phyloP scores from a whole-genome alignment of 257 asterid genomes.

The Przewalskia tangutica region DNA sequence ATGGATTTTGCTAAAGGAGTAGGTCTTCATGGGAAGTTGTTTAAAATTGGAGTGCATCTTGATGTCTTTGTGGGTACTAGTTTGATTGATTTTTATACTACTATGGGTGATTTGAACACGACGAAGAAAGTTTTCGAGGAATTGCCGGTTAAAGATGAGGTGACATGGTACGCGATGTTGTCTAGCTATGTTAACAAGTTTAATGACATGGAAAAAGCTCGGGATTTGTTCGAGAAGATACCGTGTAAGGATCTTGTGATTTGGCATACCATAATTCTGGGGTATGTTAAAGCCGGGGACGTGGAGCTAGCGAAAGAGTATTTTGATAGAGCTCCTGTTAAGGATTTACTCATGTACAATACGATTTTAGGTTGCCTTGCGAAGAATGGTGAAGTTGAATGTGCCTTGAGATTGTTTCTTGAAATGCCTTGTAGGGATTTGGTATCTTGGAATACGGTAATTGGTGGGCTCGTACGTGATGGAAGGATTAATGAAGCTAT shows the following conservation, averaged over 20 bases:
- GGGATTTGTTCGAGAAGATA: constrained; percentile 4
- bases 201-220: constrained; percentile 10
- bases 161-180: constrained; percentile 7
- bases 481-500: constrained; percentile 16
- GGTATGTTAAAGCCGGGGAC: constrained; percentile 12
- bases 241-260: constrained; percentile 12
- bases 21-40: constrained; percentile 6
- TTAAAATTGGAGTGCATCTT: constrained; percentile 8
- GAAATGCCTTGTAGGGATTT: constrained; percentile 11
- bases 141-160: constrained; percentile 9
- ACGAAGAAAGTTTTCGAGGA: neutral
- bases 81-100: constrained; percentile 9
- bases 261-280: constrained; percentile 10
- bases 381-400: constrained; percentile 9
- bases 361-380: constrained; percentile 12
- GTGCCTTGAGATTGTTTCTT: constrained; percentile 3
- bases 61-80: constrained; percentile 16
- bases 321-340: constrained; percentile 13
- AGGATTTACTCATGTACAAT: constrained; percentile 15
- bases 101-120: neutral
- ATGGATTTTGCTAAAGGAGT: constrained; percentile 1
- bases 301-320: constrained; percentile 1
- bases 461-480: constrained; percentile 14
- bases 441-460: constrained; percentile 17
- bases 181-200: neutral